These are phyloP conservation scores for Saturnispora silvae DNA, from an alignment of 805 yeast species.

Conservation along the genomic window DNA sequence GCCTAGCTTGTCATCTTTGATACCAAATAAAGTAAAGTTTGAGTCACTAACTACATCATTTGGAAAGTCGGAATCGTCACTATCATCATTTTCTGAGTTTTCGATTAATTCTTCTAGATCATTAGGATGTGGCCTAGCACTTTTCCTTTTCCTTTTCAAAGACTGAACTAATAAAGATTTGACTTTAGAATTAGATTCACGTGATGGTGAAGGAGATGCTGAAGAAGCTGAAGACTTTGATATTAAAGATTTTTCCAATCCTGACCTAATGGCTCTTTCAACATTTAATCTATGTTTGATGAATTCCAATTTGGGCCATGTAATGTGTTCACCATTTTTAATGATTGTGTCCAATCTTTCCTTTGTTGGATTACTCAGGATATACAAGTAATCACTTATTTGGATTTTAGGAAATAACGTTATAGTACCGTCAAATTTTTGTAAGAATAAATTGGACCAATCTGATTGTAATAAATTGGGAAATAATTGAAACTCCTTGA, in stretches of 20 bases:
- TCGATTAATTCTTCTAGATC: slow-evolving; percentile 2
- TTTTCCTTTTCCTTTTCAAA: not conserved
- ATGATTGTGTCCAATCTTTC: slow-evolving; percentile 46
- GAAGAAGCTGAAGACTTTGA: not conserved
- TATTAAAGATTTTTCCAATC: slow-evolving; percentile 21
- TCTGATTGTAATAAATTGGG: slow-evolving; percentile 66
- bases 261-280: slow-evolving; percentile 53
- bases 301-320: slow-evolving; percentile 57
- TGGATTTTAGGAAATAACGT: slow-evolving; percentile 66
- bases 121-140: slow-evolving; percentile 3
- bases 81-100: not conserved
- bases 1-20: slow-evolving; percentile 7
- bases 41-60: slow-evolving; percentile 4
- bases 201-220: not conserved
- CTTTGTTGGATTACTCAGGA: slow-evolving; percentile 59
- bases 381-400: slow-evolving; percentile 48
- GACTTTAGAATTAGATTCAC: not conserved
- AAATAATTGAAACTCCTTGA: slow-evolving; percentile 52
- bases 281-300: slow-evolving; percentile 52
- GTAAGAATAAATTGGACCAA: slow-evolving; percentile 72
- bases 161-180: slow-evolving; percentile 2
- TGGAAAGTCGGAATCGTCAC: slow-evolving; percentile 1
- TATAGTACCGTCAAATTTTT: slow-evolving; percentile 62
- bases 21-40: slow-evolving; percentile 13
- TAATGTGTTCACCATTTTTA: slow-evolving; percentile 49